phyloP scores from a whole-genome alignment of 139 green algal genomes.

The Eudorina sp. region DNA sequence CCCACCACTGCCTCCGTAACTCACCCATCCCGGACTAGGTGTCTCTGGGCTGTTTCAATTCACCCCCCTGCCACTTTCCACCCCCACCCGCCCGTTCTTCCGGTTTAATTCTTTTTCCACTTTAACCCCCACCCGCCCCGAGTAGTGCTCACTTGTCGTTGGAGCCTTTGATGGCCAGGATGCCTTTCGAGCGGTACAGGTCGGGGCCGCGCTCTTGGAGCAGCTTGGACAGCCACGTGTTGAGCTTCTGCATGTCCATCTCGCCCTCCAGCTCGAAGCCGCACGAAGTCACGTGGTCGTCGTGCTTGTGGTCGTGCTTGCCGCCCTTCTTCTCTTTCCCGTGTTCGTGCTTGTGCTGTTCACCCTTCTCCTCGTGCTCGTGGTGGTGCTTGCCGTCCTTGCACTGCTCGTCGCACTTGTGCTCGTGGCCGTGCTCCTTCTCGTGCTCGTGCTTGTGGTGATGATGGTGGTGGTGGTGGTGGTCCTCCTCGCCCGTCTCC shows the following conservation, averaged over 20 bases:
- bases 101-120: no score
- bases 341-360: neutral
- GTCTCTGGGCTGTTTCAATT: no score
- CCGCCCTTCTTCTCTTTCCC: neutral
- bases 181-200: constrained; percentile 89
- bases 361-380: neutral
- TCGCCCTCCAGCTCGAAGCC: constrained; percentile 77
- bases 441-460: constrained; percentile 39
- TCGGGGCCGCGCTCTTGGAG: constrained; percentile 81
- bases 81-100: no score
- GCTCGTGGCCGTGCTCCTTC: constrained; percentile 43
- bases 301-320: constrained; percentile 70
- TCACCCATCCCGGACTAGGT: no score
- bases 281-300: constrained; percentile 65
- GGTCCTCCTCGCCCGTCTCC: constrained; percentile 40
- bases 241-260: constrained; percentile 77
- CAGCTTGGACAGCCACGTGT: constrained; percentile 82
- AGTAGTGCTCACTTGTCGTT: constrained; percentile 84
- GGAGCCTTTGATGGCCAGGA: constrained; percentile 79
- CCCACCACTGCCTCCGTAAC: neutral
- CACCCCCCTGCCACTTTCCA: no score
- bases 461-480: constrained; percentile 46
- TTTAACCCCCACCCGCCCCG: no score
- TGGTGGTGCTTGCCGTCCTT: constrained; percentile 26
- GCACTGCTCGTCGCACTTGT: constrained; percentile 29